Conservation (phyloP, 345 rosid species). For the Rhodomyrtus tomentosa region DNA sequence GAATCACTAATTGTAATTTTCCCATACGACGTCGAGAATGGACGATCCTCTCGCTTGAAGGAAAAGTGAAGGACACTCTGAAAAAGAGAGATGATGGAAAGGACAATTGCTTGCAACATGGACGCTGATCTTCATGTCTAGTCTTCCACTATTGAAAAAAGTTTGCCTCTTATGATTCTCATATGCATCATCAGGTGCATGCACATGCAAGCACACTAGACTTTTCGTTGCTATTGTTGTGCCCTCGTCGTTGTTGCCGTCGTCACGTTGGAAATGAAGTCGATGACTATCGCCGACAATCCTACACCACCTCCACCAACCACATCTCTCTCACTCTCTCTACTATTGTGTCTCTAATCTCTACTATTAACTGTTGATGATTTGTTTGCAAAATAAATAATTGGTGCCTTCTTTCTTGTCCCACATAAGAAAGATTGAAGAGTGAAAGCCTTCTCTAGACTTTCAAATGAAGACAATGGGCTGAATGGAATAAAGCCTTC, state of each 20-base stretch:
- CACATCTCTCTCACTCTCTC: neutral
- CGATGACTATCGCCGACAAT: neutral
- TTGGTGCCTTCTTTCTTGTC: no score
- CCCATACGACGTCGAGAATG: neutral
- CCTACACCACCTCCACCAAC: neutral
- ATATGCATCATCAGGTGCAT: neutral
- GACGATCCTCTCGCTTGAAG: neutral
- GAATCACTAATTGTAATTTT: neutral
- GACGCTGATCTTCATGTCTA: neutral
- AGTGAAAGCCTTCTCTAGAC: no score
- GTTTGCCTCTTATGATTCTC: neutral
- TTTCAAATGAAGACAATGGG: no score
- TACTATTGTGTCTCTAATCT: neutral
- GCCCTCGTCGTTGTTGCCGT: neutral
- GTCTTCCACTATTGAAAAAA: neutral
- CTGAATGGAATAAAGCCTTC: no score
- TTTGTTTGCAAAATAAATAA: no score
- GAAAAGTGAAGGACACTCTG: neutral
- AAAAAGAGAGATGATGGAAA: neutral
- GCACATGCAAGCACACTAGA: neutral
- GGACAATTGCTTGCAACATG: neutral
- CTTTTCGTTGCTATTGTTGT: no score
- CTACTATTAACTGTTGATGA: neutral
- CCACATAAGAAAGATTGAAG: no score
- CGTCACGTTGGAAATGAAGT: neutral